Evolutionary conservation across 345 rosid genomes (phyloP).

Genomic region (Eucalyptus guilfoylei): DNA sequence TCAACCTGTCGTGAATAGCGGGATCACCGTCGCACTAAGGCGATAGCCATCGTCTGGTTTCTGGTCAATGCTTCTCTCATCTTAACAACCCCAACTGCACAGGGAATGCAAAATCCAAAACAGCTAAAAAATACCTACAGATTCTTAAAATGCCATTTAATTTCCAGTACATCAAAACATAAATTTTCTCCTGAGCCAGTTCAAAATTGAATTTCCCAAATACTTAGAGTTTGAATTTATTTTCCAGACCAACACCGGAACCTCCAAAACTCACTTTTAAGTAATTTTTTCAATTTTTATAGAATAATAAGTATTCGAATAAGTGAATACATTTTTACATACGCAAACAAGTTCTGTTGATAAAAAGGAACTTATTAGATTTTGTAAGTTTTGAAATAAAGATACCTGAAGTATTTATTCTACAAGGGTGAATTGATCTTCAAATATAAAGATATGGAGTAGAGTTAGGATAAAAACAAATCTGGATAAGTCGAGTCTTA

Average conservation of each 20-base stretch:
- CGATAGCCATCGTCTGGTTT: background rate
- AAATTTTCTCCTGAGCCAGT: too few species aligned
- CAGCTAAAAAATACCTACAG: too few species aligned
- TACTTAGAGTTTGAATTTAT: background rate
- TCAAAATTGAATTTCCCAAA: background rate
- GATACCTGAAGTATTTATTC: rapidly evolving
- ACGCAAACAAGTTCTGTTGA: too few species aligned
- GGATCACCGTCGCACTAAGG: background rate
- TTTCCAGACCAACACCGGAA: background rate
- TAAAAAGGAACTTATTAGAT: background rate
- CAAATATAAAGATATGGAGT: background rate
- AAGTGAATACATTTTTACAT: too few species aligned
- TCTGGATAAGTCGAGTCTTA: background rate
- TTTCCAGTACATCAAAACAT: too few species aligned
- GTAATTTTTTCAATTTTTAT: too few species aligned
- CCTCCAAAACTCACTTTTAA: background rate
- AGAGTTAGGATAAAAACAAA: background rate
- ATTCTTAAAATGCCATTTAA: too few species aligned
- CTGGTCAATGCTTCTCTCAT: background rate
- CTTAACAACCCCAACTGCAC: background rate
- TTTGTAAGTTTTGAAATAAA: background rate
- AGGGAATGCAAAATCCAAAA: too few species aligned
- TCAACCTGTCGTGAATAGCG: background rate
- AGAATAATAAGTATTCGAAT: too few species aligned
- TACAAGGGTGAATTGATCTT: background rate